Evolutionary conservation across 805 yeast genomes (phyloP).

Genomic region (Metschnikowia orientalis): DNA sequence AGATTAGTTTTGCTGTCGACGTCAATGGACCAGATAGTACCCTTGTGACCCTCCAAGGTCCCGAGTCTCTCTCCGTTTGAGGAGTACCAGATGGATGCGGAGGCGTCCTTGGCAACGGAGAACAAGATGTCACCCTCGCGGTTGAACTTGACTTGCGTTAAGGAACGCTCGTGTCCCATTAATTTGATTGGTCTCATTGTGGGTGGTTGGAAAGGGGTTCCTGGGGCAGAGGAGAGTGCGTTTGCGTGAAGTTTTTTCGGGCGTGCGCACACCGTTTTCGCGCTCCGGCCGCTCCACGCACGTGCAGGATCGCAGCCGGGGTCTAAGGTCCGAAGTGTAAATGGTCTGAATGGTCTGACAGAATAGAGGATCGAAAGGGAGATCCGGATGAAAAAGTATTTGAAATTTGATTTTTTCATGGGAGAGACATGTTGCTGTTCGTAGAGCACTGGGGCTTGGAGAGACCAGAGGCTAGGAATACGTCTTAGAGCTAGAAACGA

Average conservation of each 20-base stretch:
- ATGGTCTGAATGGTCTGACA: background rate
- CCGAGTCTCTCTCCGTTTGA: conserved; percentile 96
- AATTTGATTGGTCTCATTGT: conserved; percentile 51
- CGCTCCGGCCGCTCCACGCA: no score
- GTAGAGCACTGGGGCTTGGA: no score
- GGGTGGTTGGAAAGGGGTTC: conserved; percentile 6
- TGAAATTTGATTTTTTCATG: no score
- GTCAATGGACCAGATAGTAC: conserved; percentile 94
- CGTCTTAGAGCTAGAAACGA: no score
- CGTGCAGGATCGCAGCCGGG: no score
- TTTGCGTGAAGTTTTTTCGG: conserved; percentile 6
- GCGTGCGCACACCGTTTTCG: conserved; percentile 10
- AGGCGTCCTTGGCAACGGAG: conserved; percentile 86
- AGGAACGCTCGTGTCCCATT: conserved; percentile 96
- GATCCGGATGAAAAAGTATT: background rate
- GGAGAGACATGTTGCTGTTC: no score
- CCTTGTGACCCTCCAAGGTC: conserved; percentile 76
- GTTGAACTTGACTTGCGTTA: conserved; percentile 94
- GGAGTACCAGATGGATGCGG: conserved; percentile 90
- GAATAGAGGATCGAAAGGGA: background rate
- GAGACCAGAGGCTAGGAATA: no score
- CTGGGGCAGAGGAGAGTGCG: background rate
- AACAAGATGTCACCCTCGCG: conserved; percentile 91
- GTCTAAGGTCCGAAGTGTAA: no score
- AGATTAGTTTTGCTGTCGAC: conserved; percentile 65